Evolutionary conservation across 768 basidiomycete genomes (phyloP).

Genomic region (Tricholoma furcatifolium): DNA sequence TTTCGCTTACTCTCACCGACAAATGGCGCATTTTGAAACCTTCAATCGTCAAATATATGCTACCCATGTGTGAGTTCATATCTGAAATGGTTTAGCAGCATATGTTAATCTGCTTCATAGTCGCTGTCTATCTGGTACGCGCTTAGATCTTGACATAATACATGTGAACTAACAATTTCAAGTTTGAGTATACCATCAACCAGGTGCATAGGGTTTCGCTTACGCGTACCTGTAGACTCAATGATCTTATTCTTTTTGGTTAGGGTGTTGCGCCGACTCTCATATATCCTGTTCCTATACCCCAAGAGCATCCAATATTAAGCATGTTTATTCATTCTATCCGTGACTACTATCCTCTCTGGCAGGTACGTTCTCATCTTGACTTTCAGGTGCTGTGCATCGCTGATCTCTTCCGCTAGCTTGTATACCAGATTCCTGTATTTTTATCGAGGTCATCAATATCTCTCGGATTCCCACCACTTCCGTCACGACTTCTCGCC

Average conservation of each 20-base stretch:
- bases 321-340: slow-evolving; percentile 79
- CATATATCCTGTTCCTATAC: slow-evolving; percentile 81
- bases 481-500: slow-evolving; percentile 59
- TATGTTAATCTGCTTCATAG: slow-evolving; percentile 15
- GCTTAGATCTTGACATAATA: slow-evolving; percentile 4
- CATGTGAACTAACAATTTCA: not conserved
- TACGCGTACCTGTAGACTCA: not conserved
- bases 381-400: not conserved
- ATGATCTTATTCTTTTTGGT: not conserved
- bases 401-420: slow-evolving; percentile 29
- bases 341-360: slow-evolving; percentile 95
- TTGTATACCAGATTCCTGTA: slow-evolving; percentile 60
- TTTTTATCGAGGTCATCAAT: slow-evolving; percentile 83
- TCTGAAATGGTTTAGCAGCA: not conserved
- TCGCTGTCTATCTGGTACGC: slow-evolving; percentile 45
- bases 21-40: slow-evolving; percentile 84
- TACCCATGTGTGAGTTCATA: slow-evolving; percentile 74
- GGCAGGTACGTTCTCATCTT: slow-evolving; percentile 61
- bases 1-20: slow-evolving; percentile 61
- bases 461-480: slow-evolving; percentile 69
- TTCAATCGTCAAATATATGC: slow-evolving; percentile 79
- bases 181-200: slow-evolving; percentile 93
- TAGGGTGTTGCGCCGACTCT: slow-evolving; percentile 89
- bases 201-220: slow-evolving; percentile 44
- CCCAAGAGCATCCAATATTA: slow-evolving; percentile 57